A percentile compares a stretch with the other conserved stretches of the same genome.
Conservation (phyloP, 768 basidiomycete genomes). For the Xanthoconium purpureum region DNA sequence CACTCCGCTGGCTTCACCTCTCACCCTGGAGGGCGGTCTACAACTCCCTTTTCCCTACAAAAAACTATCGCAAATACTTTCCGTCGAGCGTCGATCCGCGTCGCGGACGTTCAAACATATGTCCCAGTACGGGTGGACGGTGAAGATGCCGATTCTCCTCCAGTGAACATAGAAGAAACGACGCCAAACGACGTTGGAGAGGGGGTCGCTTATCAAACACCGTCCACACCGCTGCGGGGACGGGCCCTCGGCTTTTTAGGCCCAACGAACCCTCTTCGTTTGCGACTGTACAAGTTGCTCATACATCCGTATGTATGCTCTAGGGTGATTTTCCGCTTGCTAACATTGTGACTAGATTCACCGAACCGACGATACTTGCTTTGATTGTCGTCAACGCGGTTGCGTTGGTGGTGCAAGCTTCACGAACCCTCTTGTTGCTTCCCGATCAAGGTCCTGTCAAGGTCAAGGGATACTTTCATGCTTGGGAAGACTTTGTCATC, state of each 20-base stretch:
- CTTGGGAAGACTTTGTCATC: constrained; percentile 85
- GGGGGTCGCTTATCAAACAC: constrained; percentile 38
- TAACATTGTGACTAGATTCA: constrained; percentile 51
- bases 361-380: constrained; percentile 79
- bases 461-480: constrained; percentile 75
- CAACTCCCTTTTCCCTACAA: constrained; percentile 49
- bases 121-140: constrained; percentile 51
- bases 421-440: constrained; percentile 55
- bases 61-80: constrained; percentile 56
- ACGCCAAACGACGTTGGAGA: constrained; percentile 27
- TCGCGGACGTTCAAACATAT: constrained; percentile 72
- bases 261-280: constrained; percentile 60
- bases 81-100: constrained; percentile 65
- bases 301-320: constrained; percentile 58
- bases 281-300: constrained; percentile 61
- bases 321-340: background rate
- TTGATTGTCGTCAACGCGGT: constrained; percentile 83
- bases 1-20: constrained; percentile 39
- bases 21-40: constrained; percentile 39
- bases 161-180: constrained; percentile 35
- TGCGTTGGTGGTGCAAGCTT: constrained; percentile 76
- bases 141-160: constrained; percentile 31
- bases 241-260: constrained; percentile 76
- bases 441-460: constrained; percentile 39
- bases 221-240: constrained; percentile 60